These are phyloP conservation scores for Exophiala phaeomuriformis DNA, from an alignment of 2,329 filamentous ascomycete genomes.

Conservation along the genomic window DNA sequence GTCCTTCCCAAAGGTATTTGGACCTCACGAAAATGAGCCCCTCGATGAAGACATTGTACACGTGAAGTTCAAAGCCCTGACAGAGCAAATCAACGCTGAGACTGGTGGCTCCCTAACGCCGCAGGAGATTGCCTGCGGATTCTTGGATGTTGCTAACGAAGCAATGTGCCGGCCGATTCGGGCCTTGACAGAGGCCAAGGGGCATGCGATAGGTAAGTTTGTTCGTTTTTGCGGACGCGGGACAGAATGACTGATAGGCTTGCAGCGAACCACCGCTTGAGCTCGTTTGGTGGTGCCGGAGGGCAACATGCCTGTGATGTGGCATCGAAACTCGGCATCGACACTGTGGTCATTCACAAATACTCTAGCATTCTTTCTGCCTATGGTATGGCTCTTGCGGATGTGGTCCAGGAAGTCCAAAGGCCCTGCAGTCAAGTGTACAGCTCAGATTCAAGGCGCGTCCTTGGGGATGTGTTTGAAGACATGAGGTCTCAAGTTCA, in stretches of 20 bases:
- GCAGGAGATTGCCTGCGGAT: conserved; percentile 37
- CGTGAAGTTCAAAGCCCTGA: conserved; percentile 38
- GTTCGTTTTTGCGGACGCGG: too few species aligned
- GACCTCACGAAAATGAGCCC: conserved; percentile 68
- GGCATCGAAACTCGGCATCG: conserved; percentile 37
- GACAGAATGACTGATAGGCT: too few species aligned
- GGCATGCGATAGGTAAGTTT: conserved; percentile 12
- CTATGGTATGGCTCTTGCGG: conserved; percentile 40
- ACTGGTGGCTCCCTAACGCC: conserved; percentile 27
- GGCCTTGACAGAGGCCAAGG: conserved; percentile 26
- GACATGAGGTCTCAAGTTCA: too few species aligned
- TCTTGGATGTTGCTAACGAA: conserved; percentile 38
- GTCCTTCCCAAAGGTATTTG: conserved; percentile 91
- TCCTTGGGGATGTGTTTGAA: conserved; percentile 48
- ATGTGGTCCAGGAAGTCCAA: conserved; percentile 35
- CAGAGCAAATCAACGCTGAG: conserved; percentile 37
- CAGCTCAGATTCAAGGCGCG: conserved; percentile 44
- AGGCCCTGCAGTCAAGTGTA: conserved; percentile 29
- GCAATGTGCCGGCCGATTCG: conserved; percentile 34
- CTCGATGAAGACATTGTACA: conserved; percentile 39
- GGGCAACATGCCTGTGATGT: conserved; percentile 39
- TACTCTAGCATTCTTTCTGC: conserved; percentile 39
- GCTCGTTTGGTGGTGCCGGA: conserved; percentile 31
- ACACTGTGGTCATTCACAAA: conserved; percentile 34
- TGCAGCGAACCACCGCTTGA: conserved; percentile 28